phyloP scores from a whole-genome alignment of 441 rosid genomes.

The Adansonia madagascariensis region DNA sequence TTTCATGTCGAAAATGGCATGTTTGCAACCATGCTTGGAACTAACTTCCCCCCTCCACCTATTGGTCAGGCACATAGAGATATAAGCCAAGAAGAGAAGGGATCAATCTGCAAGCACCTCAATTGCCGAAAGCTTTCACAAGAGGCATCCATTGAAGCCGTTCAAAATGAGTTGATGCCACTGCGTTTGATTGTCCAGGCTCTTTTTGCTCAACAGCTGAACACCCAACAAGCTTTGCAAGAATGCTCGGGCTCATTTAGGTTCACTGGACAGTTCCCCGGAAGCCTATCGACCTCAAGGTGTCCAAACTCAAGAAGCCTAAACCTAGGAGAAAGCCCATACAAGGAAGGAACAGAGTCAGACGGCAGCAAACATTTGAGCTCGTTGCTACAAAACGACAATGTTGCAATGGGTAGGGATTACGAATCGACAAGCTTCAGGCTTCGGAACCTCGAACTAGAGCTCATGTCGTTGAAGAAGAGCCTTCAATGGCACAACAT shows the following conservation, averaged over 20 bases:
- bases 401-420: conserved; percentile 38
- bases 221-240: conserved; percentile 72
- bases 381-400: conserved; percentile 53
- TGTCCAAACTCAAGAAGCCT: conserved; percentile 56
- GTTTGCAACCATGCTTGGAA: no score
- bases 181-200: conserved; percentile 73
- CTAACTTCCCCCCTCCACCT: not conserved
- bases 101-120: conserved; percentile 62
- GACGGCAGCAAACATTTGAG: conserved; percentile 45
- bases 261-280: conserved; percentile 57
- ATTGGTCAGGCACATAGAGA: conserved; percentile 52
- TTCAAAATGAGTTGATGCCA: conserved; percentile 82
- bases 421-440: conserved; percentile 76
- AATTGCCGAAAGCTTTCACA: conserved; percentile 74
- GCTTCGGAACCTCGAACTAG: conserved; percentile 68
- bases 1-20: not conserved
- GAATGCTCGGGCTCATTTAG: conserved; percentile 75
- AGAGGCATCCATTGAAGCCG: conserved; percentile 66
- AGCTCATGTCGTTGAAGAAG: conserved; percentile 59
- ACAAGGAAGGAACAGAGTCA: conserved; percentile 48
- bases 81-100: conserved; percentile 63
- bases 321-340: conserved; percentile 52
- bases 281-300: conserved; percentile 60
- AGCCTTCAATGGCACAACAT: conserved; percentile 47
- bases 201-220: conserved; percentile 69